phyloP scores from a whole-genome alignment of 352 stramenopile species.

The Pythium volutum region DNA sequence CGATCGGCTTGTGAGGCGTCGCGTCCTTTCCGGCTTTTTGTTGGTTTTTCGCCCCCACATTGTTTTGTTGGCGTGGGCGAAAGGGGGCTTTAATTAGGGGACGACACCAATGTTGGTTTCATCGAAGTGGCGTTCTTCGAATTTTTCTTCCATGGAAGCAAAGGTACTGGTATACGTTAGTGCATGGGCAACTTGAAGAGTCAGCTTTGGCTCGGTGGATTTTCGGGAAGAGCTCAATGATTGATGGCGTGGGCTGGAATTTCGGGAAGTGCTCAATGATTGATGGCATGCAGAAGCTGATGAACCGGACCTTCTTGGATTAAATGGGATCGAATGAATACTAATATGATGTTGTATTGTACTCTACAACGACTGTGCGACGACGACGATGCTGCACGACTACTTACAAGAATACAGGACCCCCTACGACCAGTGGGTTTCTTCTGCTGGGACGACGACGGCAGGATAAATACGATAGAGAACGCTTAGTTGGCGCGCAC shows the following conservation, averaged over 20 bases:
- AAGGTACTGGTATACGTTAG: neutral
- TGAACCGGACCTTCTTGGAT: too few species aligned
- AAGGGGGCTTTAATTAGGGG: constrained; percentile 15
- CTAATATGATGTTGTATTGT: too few species aligned
- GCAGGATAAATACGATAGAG: constrained; percentile 1
- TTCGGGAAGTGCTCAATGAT: too few species aligned
- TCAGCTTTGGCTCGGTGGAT: too few species aligned
- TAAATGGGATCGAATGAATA: too few species aligned
- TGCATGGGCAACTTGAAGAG: neutral
- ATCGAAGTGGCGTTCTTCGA: neutral
- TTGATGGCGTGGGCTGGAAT: too few species aligned
- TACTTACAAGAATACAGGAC: neutral
- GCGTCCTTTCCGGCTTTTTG: constrained; percentile 7
- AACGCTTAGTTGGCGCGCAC: constrained; percentile 24
- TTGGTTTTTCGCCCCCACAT: constrained; percentile 11
- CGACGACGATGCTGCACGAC: too few species aligned
- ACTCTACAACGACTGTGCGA: too few species aligned
- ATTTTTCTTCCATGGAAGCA: constrained; percentile 1
- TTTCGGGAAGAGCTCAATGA: too few species aligned
- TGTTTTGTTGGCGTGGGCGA: constrained; percentile 4
- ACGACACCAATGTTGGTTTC: neutral
- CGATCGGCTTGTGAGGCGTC: neutral
- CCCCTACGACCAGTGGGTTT: constrained; percentile 14
- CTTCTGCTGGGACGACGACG: neutral
- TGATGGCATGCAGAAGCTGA: too few species aligned